A percentile compares a stretch with the other conserved stretches of the same genome.
These are phyloP conservation scores for Phyllosticta paracitricarpa DNA, from an alignment of 2,329 filamentous ascomycete genomes.

Conservation along the genomic window DNA sequence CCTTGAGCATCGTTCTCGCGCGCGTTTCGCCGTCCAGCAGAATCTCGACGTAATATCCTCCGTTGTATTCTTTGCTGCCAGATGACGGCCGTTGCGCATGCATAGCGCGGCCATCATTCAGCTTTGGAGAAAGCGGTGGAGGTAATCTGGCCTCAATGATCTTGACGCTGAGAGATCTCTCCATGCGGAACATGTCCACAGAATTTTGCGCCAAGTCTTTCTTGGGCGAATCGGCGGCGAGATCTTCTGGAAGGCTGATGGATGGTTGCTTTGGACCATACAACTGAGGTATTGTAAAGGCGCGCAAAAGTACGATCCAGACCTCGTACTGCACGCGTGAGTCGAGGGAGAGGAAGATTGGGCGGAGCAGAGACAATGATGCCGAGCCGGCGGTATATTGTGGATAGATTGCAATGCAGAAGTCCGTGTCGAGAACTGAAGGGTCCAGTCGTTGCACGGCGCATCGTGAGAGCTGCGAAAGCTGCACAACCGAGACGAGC, in stretches of 20 bases:
- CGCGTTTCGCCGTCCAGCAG: conserved; percentile 71
- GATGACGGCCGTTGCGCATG: conserved; percentile 20
- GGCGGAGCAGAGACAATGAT: conserved; percentile 67
- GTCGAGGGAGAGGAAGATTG: conserved; percentile 81
- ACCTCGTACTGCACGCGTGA: conserved; percentile 88
- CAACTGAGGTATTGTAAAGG: conserved; percentile 84
- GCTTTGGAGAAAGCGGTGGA: conserved; percentile 28
- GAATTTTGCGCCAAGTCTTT: conserved; percentile 22
- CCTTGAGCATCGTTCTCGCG: conserved; percentile 64
- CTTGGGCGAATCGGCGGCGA: conserved; percentile 13
- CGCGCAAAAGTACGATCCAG: conserved; percentile 86
- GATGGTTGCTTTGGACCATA: conserved; percentile 57
- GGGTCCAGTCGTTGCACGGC: conserved; percentile 84
- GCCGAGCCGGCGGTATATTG: conserved; percentile 72
- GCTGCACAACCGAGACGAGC: conserved; percentile 71
- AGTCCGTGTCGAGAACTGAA: conserved; percentile 85
- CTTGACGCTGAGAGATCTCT: conserved; percentile 49
- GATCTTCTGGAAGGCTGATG: conserved; percentile 31
- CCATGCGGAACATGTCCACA: conserved; percentile 56
- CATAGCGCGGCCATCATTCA: conserved; percentile 13
- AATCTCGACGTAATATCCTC: conserved; percentile 71
- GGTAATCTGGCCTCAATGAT: conserved; percentile 52
- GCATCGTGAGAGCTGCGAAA: conserved; percentile 80
- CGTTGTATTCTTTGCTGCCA: conserved; percentile 21
- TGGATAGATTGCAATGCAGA: conserved; percentile 90